Conservation (phyloP, 805 yeast genomes). For the Candida parachauliodes region DNA sequence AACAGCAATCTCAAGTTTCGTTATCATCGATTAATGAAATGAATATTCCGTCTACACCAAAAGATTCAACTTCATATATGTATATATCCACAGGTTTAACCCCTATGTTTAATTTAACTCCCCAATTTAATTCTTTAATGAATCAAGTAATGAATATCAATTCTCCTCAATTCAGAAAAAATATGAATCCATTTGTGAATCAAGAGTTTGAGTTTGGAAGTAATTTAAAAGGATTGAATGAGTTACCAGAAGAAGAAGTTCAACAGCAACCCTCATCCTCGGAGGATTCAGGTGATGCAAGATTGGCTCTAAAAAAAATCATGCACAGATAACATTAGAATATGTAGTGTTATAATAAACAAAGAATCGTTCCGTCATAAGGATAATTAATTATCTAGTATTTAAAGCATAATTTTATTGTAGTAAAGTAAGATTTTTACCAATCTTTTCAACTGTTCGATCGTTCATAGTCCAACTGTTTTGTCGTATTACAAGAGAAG, state of each 20-base stretch:
- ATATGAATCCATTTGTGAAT: slow-evolving; percentile 14
- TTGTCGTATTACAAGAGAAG: too few species aligned
- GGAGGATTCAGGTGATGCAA: slow-evolving; percentile 35
- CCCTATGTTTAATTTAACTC: slow-evolving; percentile 34
- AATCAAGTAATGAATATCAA: slow-evolving; percentile 30
- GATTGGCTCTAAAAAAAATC: slow-evolving; percentile 34
- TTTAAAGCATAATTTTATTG: too few species aligned
- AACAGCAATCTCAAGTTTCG: background rate
- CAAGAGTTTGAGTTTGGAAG: slow-evolving; percentile 17
- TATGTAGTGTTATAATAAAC: too few species aligned
- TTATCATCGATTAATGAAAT: slow-evolving; percentile 9
- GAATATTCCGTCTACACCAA: slow-evolving; percentile 33
- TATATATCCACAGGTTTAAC: slow-evolving; percentile 27
- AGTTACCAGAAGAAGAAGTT: background rate
- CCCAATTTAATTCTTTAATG: slow-evolving; percentile 40
- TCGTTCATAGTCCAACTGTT: too few species aligned
- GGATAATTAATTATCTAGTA: too few species aligned
- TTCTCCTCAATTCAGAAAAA: slow-evolving; percentile 23
- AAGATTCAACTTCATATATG: slow-evolving; percentile 20
- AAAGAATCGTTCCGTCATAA: too few species aligned
- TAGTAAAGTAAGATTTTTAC: too few species aligned
- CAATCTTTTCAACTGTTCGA: too few species aligned
- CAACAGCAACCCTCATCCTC: slow-evolving; percentile 5
- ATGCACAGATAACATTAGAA: too few species aligned
- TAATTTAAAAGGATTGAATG: background rate